phyloP scores from a whole-genome alignment of 2,329 filamentous ascomycete species.

The Coleophoma eucalyptorum region DNA sequence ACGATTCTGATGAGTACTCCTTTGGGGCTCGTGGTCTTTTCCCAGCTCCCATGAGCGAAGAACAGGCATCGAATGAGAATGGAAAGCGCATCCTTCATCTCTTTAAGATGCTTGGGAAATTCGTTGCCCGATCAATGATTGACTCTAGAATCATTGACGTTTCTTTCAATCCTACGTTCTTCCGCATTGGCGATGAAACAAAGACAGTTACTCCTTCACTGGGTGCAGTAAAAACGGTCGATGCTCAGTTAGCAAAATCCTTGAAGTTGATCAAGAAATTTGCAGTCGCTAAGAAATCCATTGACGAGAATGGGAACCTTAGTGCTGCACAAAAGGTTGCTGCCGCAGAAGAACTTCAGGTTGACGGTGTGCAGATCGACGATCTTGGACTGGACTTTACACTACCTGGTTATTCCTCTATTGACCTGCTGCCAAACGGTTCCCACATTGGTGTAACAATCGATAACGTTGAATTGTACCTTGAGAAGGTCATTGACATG shows the following conservation, averaged over 20 bases:
- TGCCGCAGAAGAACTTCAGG: constrained; percentile 63
- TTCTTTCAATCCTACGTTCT: constrained; percentile 96
- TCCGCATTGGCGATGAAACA: constrained; percentile 75
- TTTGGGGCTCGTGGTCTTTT: constrained; percentile 84
- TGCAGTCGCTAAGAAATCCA: constrained; percentile 73
- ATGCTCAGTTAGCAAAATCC: constrained; percentile 80
- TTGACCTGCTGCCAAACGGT: constrained; percentile 77
- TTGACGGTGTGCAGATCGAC: constrained; percentile 77
- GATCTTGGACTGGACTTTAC: constrained; percentile 94
- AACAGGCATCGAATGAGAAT: constrained; percentile 68
- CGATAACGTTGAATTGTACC: constrained; percentile 84
- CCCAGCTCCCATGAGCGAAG: constrained; percentile 81
- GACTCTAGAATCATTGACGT: constrained; percentile 97
- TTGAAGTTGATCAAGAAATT: constrained; percentile 86
- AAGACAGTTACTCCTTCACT: constrained; percentile 74
- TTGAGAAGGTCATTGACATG: constrained; percentile 87
- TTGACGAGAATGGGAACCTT: constrained; percentile 68
- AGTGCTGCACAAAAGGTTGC: constrained; percentile 66
- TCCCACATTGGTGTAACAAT: constrained; percentile 75
- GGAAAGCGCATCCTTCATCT: constrained; percentile 85
- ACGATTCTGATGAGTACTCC: constrained; percentile 73
- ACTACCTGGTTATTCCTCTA: constrained; percentile 81
- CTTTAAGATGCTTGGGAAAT: constrained; percentile 93
- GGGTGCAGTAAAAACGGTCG: constrained; percentile 84
- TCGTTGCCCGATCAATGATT: constrained; percentile 96